These are phyloP conservation scores for Asterella californica DNA, from an alignment of 225 moss, liverwort and hornwort species.

Conservation along the genomic window DNA sequence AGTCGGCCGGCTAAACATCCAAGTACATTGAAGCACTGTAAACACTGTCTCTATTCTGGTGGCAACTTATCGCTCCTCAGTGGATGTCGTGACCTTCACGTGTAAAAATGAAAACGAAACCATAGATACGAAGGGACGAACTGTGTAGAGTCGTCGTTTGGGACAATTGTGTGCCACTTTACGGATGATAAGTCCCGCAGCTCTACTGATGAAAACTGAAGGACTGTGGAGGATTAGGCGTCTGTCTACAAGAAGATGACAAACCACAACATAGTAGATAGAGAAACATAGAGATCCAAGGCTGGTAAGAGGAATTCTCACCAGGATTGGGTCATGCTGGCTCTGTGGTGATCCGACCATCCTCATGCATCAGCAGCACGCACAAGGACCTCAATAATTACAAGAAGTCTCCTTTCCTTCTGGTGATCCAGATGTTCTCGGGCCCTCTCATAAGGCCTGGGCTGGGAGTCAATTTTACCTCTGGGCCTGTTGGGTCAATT, in stretches of 20 bases:
- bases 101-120: too few species aligned
- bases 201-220: not conserved
- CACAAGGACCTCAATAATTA: not conserved
- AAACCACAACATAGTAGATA: not conserved
- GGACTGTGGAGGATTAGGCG: not conserved
- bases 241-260: not conserved
- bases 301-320: not conserved
- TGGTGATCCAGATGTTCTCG: not conserved
- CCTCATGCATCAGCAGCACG: slow-evolving; percentile 10
- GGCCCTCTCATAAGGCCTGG: not conserved
- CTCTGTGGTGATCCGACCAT: not conserved
- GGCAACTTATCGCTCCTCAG: too few species aligned
- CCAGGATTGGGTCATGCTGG: not conserved
- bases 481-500: not conserved
- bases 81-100: too few species aligned
- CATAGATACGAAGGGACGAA: too few species aligned
- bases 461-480: not conserved
- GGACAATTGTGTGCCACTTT: too few species aligned
- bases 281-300: too few species aligned
- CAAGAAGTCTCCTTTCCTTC: not conserved
- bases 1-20: too few species aligned
- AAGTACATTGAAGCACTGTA: too few species aligned
- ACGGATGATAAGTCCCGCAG: too few species aligned
- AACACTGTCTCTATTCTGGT: too few species aligned
- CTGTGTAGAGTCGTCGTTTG: too few species aligned